phyloP scores from a whole-genome alignment of 129 eudicot species.

The Centella asiatica region DNA sequence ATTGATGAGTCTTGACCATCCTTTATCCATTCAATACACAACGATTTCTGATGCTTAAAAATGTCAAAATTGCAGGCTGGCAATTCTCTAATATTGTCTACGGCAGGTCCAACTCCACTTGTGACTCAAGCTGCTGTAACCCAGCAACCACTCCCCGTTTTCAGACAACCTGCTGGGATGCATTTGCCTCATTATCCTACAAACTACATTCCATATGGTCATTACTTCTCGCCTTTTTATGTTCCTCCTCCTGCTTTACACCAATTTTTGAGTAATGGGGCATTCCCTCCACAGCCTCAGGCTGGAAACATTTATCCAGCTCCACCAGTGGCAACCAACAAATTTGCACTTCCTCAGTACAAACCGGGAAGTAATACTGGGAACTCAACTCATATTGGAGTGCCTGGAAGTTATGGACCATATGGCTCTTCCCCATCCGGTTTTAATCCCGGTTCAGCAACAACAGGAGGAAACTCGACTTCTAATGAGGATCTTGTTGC shows the following conservation, averaged over 20 bases:
- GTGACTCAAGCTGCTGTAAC: conserved; percentile 60
- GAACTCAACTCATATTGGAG: conserved; percentile 43
- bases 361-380: conserved; percentile 57
- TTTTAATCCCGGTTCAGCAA: conserved; percentile 39
- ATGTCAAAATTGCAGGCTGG: conserved; percentile 48
- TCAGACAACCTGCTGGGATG: conserved; percentile 77
- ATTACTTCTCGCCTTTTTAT: conserved; percentile 64
- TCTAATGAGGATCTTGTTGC: conserved; percentile 62
- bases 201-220: conserved; percentile 62
- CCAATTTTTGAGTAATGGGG: conserved; percentile 69
- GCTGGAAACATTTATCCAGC: conserved; percentile 53
- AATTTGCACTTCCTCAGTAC: conserved; percentile 60
- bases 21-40: background rate
- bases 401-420: conserved; percentile 56
- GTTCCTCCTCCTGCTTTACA: conserved; percentile 68
- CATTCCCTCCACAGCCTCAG: conserved; percentile 78
- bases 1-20: background rate
- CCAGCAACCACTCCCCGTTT: conserved; percentile 74
- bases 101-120: conserved; percentile 53
- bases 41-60: background rate
- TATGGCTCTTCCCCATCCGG: conserved; percentile 51
- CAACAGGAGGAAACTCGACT: conserved; percentile 49
- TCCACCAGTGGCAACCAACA: conserved; percentile 46
- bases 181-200: conserved; percentile 78
- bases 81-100: conserved; percentile 34